A percentile compares a stretch with the other conserved stretches of the same genome.
These are phyloP conservation scores for Lactarius tabidus DNA, from an alignment of 768 basidiomycete species.

Conservation along the genomic window DNA sequence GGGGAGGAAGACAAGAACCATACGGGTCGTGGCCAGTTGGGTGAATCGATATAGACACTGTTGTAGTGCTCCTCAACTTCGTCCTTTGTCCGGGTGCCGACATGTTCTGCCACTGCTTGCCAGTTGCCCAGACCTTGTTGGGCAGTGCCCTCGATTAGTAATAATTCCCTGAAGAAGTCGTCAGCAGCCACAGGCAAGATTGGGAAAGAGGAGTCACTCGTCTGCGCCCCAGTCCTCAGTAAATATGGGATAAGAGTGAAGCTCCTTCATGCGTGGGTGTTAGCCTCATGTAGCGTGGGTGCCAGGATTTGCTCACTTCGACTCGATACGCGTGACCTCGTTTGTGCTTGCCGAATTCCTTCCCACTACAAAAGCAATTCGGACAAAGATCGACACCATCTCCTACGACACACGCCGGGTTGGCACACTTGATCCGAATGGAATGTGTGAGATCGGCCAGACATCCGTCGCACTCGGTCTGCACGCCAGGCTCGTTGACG, in stretches of 20 bases:
- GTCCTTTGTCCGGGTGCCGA: conserved; percentile 91
- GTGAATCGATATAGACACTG: conserved; percentile 72
- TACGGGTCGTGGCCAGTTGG: conserved; percentile 78
- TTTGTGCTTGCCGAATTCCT: conserved; percentile 83
- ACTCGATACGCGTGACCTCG: conserved; percentile 87
- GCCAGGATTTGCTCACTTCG: conserved; percentile 51
- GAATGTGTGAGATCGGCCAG: conserved; percentile 88
- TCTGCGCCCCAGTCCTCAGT: conserved; percentile 96
- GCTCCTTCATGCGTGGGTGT: conserved; percentile 52
- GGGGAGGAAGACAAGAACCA: conserved; percentile 29
- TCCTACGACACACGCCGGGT: conserved; percentile 63
- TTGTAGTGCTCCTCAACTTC: conserved; percentile 91
- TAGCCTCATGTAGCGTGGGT: conserved; percentile 15
- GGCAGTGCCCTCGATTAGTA: conserved; percentile 84
- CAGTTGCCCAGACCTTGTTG: conserved; percentile 92
- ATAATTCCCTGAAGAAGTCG: conserved; percentile 62
- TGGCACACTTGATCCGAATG: conserved; percentile 95
- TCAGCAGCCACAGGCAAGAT: conserved; percentile 11
- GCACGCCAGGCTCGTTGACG: conserved; percentile 76
- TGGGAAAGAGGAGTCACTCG: conserved; percentile 55
- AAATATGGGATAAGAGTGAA: conserved; percentile 96
- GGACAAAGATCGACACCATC: conserved; percentile 93
- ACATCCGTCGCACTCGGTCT: conserved; percentile 83
- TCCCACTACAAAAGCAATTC: conserved; percentile 86
- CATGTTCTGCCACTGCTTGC: conserved; percentile 92